Conservation (phyloP, 2,329 filamentous ascomycete genomes). For the Cladophialophora yegresii region DNA sequence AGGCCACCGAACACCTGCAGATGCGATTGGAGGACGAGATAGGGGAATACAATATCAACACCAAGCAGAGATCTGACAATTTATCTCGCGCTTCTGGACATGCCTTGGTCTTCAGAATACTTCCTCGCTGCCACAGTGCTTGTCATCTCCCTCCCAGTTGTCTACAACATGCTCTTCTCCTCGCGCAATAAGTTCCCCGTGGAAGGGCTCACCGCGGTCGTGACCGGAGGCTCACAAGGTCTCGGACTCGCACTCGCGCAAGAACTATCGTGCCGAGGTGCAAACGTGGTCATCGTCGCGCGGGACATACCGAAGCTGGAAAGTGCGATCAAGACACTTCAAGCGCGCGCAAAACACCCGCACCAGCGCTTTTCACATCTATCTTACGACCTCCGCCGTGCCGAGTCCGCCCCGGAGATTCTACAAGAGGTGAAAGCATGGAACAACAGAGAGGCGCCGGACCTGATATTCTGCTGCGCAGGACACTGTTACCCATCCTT, state of each 20-base stretch:
- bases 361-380: conserved; percentile 81
- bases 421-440: conserved; percentile 72
- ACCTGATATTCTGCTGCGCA: conserved; percentile 89
- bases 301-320: conserved; percentile 75
- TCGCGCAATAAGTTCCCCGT: conserved; percentile 76
- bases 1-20: not conserved
- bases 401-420: conserved; percentile 69
- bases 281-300: conserved; percentile 81
- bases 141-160: conserved; percentile 9
- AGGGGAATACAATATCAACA: not conserved
- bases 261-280: conserved; percentile 77
- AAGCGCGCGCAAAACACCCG: conserved; percentile 59
- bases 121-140: not conserved
- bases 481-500: conserved; percentile 73
- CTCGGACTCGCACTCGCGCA: conserved; percentile 78
- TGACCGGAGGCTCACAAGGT: conserved; percentile 91
- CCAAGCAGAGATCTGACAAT: not conserved
- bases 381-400: conserved; percentile 74
- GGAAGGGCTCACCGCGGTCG: conserved; percentile 79
- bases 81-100: not conserved
- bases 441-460: conserved; percentile 73
- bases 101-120: conserved; percentile 2
- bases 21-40: not conserved
- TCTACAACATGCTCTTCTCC: conserved; percentile 42
- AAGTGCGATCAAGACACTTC: conserved; percentile 66